Conservation (phyloP, 306 rosid species). For the Quercus robur region DNA sequence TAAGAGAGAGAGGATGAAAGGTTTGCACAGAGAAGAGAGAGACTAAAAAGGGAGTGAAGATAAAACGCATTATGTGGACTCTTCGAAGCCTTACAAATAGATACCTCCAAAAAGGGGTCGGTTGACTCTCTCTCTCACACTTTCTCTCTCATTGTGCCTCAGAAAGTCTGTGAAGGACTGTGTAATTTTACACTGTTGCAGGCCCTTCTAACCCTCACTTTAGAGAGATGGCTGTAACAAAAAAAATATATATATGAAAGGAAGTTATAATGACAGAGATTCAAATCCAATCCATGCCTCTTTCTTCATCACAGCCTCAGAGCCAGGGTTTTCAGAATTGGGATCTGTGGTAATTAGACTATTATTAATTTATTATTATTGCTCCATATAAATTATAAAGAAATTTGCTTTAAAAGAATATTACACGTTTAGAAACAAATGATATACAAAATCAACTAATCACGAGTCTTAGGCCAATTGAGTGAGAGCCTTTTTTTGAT, state of each 20-base stretch:
- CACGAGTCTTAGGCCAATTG: neutral
- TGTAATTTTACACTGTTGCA: conserved; percentile 32
- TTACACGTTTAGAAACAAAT: neutral
- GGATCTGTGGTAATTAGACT: conserved; percentile 3
- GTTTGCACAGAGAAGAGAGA: conserved; percentile 20
- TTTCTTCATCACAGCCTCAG: neutral
- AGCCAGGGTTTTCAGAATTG: neutral
- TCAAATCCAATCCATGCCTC: conserved; percentile 31
- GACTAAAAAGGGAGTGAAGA: conserved; percentile 19
- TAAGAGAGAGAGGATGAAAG: conserved; percentile 16
- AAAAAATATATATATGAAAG: conserved; percentile 4
- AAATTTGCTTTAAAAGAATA: neutral
- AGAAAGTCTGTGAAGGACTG: conserved; percentile 36
- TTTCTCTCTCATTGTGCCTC: neutral
- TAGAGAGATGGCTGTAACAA: neutral
- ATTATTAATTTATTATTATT: neutral
- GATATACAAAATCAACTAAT: neutral
- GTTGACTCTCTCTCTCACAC: conserved; percentile 70
- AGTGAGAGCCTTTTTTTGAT: neutral
- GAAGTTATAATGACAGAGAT: conserved; percentile 22
- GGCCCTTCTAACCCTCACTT: conserved; percentile 26
- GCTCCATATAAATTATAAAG: neutral
- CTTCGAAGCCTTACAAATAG: conserved; percentile 85
- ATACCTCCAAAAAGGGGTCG: conserved; percentile 68
- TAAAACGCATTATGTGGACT: conserved; percentile 78